Evolutionary conservation across 192 early-diverging fungal genomes (phyloP).

Genomic region (Funneliformis geosporum): DNA sequence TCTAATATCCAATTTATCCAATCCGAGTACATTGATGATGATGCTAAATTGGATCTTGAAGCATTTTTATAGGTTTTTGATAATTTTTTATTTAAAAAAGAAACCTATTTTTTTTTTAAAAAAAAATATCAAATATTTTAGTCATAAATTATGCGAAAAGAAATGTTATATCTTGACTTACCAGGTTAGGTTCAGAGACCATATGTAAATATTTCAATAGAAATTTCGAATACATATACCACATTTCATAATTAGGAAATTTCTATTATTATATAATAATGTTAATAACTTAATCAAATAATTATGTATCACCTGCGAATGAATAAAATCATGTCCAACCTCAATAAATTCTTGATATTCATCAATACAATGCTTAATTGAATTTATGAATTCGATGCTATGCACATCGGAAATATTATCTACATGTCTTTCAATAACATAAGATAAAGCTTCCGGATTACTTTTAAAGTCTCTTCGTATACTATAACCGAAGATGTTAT

Average conservation of each 20-base stretch:
- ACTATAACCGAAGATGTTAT: slow-evolving; percentile 38
- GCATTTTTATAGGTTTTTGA: background rate
- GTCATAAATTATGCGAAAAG: background rate
- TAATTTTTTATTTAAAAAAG: background rate
- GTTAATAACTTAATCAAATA: background rate
- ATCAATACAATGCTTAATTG: slow-evolving; percentile 10
- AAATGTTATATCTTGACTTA: background rate
- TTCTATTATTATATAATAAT: background rate
- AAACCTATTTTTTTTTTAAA: background rate
- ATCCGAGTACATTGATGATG: slow-evolving; percentile 16
- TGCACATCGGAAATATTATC: background rate
- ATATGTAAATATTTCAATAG: background rate
- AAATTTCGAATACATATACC: slow-evolving; percentile 18
- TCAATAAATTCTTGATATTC: slow-evolving; percentile 22
- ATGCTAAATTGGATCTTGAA: background rate
- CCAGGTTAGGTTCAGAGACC: slow-evolving; percentile 12
- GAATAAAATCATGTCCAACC: background rate
- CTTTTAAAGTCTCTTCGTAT: slow-evolving; percentile 61
- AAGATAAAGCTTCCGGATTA: slow-evolving; percentile 54
- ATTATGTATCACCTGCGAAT: background rate
- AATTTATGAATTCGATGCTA: background rate
- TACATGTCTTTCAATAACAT: slow-evolving; percentile 43
- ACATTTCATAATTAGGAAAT: slow-evolving; percentile 10
- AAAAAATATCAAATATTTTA: background rate
- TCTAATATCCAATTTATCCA: slow-evolving; percentile 15